A percentile compares a stretch with the other conserved stretches of the same genome.
Conservation (phyloP, 805 yeast genomes). For the Danielia oregonensis region DNA sequence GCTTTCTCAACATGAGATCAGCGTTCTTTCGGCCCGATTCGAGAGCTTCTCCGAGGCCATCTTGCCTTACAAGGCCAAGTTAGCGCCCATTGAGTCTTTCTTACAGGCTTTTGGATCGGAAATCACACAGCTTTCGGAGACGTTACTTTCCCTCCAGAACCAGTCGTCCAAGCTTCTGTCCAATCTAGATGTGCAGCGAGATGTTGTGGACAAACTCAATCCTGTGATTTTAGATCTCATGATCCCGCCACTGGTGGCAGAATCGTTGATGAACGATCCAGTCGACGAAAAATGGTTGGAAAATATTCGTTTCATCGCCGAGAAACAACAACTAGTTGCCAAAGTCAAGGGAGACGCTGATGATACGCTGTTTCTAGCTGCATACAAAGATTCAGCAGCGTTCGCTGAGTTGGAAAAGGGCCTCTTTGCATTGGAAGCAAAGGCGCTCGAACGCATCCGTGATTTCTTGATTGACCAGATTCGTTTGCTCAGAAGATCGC, state of each 20-base stretch:
- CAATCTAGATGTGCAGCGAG: constrained; percentile 25
- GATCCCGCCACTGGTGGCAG: constrained; percentile 69
- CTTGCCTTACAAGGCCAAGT: constrained; percentile 16
- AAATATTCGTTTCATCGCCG: constrained; percentile 53
- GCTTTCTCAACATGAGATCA: constrained; percentile 14
- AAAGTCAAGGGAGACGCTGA: constrained; percentile 7
- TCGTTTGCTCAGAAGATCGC: constrained; percentile 53
- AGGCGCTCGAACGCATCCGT: constrained; percentile 73
- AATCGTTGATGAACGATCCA: constrained; percentile 54
- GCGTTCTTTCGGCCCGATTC: constrained; percentile 14
- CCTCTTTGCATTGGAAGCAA: constrained; percentile 50
- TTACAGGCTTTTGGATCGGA: constrained; percentile 56
- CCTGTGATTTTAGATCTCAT: constrained; percentile 75
- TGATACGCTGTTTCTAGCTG: constrained; percentile 19
- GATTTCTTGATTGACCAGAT: constrained; percentile 64
- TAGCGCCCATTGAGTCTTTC: constrained; percentile 51
- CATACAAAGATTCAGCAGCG: constrained; percentile 22
- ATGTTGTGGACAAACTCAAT: constrained; percentile 45
- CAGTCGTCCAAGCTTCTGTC: constrained; percentile 30
- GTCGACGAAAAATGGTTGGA: constrained; percentile 64
- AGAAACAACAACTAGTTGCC: constrained; percentile 53
- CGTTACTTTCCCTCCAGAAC: constrained; percentile 29
- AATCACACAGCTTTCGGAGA: constrained; percentile 29
- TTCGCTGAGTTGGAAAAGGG: constrained; percentile 30
- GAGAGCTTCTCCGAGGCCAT: constrained; percentile 9